Evolutionary conservation across 2,329 filamentous ascomycete genomes (phyloP).

Genomic region (Rhexocercosporidium sp.): DNA sequence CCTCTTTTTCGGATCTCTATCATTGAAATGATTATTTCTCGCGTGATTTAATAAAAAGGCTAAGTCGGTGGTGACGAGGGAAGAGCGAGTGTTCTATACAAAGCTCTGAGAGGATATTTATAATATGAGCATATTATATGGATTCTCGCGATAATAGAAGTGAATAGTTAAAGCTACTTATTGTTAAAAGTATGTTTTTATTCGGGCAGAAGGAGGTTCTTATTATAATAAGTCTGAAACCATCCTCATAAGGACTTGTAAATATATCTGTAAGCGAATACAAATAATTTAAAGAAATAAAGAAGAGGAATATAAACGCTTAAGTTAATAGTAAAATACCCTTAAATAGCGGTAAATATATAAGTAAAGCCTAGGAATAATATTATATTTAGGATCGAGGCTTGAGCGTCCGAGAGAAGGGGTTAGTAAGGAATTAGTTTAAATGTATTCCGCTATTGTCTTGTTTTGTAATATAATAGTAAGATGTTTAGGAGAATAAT

Average conservation of each 20-base stretch:
- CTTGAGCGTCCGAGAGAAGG: neutral
- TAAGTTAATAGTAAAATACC: slow-evolving; percentile 63
- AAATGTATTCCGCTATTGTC: too few species aligned
- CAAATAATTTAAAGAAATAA: slow-evolving; percentile 55
- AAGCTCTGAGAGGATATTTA: slow-evolving; percentile 69
- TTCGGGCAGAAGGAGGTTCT: slow-evolving; percentile 17
- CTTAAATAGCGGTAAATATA: slow-evolving; percentile 55
- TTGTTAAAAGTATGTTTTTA: slow-evolving; percentile 20
- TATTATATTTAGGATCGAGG: neutral
- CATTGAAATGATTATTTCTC: slow-evolving; percentile 10
- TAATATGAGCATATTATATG: slow-evolving; percentile 72
- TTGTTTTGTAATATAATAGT: too few species aligned
- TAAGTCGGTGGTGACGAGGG: slow-evolving; percentile 61
- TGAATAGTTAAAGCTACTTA: slow-evolving; percentile 24
- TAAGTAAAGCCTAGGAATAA: slow-evolving; percentile 68
- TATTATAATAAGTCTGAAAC: slow-evolving; percentile 45
- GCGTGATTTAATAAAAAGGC: slow-evolving; percentile 19
- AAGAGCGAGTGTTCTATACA: slow-evolving; percentile 59
- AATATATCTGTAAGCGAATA: slow-evolving; percentile 59
- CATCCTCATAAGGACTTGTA: slow-evolving; percentile 52
- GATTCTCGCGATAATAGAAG: slow-evolving; percentile 56
- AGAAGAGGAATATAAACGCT: slow-evolving; percentile 64
- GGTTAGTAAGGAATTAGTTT: too few species aligned
- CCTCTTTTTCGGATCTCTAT: slow-evolving; percentile 21
- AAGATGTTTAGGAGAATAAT: too few species aligned